Percentiles rank a stretch among this genome's conserved stretches.
Conservation (phyloP, 2,329 filamentous ascomycete species). For the Aspergillus proliferans region DNA sequence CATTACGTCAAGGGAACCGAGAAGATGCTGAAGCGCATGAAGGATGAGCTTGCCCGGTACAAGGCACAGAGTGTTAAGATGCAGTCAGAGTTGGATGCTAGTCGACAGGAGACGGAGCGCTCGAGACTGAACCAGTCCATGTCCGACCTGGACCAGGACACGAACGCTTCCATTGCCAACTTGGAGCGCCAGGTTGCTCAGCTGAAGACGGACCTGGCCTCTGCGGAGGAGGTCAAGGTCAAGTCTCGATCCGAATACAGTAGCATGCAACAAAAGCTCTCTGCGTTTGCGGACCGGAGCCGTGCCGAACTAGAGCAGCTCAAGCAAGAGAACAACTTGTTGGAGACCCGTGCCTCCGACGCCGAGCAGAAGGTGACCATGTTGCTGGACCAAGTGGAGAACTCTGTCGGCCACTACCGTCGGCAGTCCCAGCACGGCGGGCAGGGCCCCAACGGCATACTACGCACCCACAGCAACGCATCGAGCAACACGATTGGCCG, state of each 20-base stretch:
- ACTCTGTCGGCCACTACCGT: slow-evolving; percentile 89
- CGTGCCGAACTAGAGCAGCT: slow-evolving; percentile 71
- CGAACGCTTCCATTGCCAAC: slow-evolving; percentile 58
- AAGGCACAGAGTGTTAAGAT: slow-evolving; percentile 79
- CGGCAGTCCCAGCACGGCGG: slow-evolving; percentile 56
- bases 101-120: slow-evolving; percentile 65
- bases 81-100: slow-evolving; percentile 69
- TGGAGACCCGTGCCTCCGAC: slow-evolving; percentile 79
- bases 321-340: slow-evolving; percentile 69
- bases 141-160: slow-evolving; percentile 60
- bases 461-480: slow-evolving; percentile 50
- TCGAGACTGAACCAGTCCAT: slow-evolving; percentile 62
- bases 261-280: slow-evolving; percentile 52
- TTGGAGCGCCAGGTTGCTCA: slow-evolving; percentile 66
- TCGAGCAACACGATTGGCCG: slow-evolving; percentile 44
- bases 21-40: slow-evolving; percentile 98
- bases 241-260: slow-evolving; percentile 53
- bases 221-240: slow-evolving; percentile 64
- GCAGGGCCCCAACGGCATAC: slow-evolving; percentile 30
- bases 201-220: slow-evolving; percentile 63
- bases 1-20: slow-evolving; percentile 98
- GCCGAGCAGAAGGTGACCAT: slow-evolving; percentile 90
- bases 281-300: slow-evolving; percentile 47
- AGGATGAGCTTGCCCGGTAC: slow-evolving; percentile 89
- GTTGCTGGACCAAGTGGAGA: slow-evolving; percentile 88